These are phyloP conservation scores for Fraxinus xanthoxyloides DNA, from an alignment of 305 asterid species.

Conservation along the genomic window DNA sequence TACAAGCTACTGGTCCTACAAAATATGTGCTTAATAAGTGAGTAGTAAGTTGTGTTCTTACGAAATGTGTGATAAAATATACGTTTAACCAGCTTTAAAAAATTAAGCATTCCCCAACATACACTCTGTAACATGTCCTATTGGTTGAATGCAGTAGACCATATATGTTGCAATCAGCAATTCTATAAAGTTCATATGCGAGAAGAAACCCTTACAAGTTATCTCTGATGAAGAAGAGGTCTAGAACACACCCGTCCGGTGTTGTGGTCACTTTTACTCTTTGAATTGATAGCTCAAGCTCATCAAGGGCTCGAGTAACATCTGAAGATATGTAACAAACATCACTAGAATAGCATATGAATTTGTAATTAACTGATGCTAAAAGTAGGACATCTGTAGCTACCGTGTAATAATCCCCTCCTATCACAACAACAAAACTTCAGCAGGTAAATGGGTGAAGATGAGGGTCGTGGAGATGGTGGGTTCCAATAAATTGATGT, in stretches of 20 bases:
- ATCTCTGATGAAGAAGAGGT: conserved; percentile 63
- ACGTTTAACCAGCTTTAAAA: not conserved
- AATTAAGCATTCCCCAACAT: not conserved
- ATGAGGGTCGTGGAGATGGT: conserved; percentile 30
- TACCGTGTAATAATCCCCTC: conserved; percentile 80
- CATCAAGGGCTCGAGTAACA: conserved; percentile 69
- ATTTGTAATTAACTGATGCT: not conserved
- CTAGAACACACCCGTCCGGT: conserved; percentile 70
- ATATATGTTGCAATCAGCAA: conserved; percentile 11
- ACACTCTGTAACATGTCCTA: not conserved
- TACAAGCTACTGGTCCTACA: not conserved
- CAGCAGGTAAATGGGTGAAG: conserved; percentile 61
- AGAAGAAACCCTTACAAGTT: conserved; percentile 44
- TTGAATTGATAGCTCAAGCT: conserved; percentile 71
- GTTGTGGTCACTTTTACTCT: conserved; percentile 79
- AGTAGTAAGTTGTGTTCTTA: not conserved
- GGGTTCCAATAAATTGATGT: conserved; percentile 46
- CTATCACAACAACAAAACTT: conserved; percentile 57
- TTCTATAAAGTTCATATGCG: not conserved
- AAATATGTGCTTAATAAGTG: not conserved
- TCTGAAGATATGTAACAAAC: conserved; percentile 36
- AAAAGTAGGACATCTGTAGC: not conserved
- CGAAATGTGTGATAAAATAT: not conserved
- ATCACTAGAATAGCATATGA: conserved; percentile 13
- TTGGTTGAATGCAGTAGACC: conserved; percentile 1